These are phyloP conservation scores for Fraxinus quadrangulata DNA, from an alignment of 257 asterid species.

Conservation along the genomic window DNA sequence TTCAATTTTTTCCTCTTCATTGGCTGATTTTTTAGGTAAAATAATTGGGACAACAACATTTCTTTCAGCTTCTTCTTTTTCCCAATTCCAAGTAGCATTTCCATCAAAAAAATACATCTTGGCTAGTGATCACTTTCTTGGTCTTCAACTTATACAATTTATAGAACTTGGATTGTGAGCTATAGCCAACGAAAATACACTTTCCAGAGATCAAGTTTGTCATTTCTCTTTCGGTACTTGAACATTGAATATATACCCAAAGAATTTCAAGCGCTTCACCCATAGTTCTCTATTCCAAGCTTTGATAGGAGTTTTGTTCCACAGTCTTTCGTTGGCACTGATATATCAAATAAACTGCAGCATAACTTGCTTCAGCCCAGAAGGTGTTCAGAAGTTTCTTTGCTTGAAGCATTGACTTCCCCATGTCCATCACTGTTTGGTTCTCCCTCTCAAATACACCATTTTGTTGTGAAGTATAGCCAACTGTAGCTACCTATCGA, in stretches of 20 bases:
- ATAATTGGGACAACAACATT: no score
- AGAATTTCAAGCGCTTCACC: background rate
- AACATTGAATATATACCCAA: background rate
- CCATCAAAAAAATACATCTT: slow-evolving; percentile 1
- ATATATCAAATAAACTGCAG: background rate
- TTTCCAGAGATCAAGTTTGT: background rate
- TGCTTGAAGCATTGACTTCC: background rate
- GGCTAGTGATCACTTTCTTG: background rate
- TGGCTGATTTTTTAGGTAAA: no score
- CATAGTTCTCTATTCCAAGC: background rate
- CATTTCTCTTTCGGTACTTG: slow-evolving; percentile 4
- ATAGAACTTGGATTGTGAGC: slow-evolving; percentile 15
- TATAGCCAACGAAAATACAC: background rate
- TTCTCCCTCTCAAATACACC: background rate
- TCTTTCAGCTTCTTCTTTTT: no score
- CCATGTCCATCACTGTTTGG: background rate
- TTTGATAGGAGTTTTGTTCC: background rate
- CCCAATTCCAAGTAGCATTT: background rate
- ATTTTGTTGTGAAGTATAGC: background rate
- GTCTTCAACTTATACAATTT: background rate
- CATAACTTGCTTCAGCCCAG: background rate
- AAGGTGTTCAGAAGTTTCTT: background rate
- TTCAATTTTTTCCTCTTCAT: no score
- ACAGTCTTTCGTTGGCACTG: background rate
- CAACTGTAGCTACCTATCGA: background rate